Percentiles rank a stretch among this genome's conserved stretches.
Conservation (phyloP, 2,329 filamentous ascomycete species). For the Fusarium sp. region DNA sequence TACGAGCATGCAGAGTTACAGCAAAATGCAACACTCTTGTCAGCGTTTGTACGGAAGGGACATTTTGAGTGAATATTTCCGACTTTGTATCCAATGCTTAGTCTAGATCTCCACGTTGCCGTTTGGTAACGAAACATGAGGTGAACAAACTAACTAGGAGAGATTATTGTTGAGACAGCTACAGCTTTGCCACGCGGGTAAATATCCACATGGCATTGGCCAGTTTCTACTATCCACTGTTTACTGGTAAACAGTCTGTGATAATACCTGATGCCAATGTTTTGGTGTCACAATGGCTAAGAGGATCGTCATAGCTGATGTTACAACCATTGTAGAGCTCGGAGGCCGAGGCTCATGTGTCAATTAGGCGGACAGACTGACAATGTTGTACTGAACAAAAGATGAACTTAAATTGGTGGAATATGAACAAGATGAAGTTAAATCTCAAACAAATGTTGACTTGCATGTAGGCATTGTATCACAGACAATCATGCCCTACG, state of each 20-base stretch:
- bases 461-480: not conserved
- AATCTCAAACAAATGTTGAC: not conserved
- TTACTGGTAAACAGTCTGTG: not conserved
- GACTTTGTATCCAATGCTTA: conserved; percentile 2
- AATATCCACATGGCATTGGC: conserved; percentile 14
- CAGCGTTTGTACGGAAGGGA: not conserved
- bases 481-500: not conserved
- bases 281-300: conserved; percentile 24
- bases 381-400: not conserved
- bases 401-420: not conserved
- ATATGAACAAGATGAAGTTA: not conserved
- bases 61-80: not conserved
- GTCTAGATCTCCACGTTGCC: not conserved
- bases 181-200: conserved; percentile 22
- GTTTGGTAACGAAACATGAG: not conserved
- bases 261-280: conserved; percentile 19
- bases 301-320: conserved; percentile 7
- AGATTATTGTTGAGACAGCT: conserved; percentile 22
- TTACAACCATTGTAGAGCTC: conserved; percentile 16
- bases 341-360: conserved; percentile 1
- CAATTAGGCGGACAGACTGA: not conserved
- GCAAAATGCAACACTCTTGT: conserved; percentile 1
- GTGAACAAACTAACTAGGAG: not conserved
- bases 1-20: not conserved
- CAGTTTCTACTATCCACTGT: not conserved